Evolutionary conservation across 2,329 filamentous ascomycete genomes (phyloP), one percentile per base, ranked within the genome.

Genomic region (Xylaria sp.): DNA sequence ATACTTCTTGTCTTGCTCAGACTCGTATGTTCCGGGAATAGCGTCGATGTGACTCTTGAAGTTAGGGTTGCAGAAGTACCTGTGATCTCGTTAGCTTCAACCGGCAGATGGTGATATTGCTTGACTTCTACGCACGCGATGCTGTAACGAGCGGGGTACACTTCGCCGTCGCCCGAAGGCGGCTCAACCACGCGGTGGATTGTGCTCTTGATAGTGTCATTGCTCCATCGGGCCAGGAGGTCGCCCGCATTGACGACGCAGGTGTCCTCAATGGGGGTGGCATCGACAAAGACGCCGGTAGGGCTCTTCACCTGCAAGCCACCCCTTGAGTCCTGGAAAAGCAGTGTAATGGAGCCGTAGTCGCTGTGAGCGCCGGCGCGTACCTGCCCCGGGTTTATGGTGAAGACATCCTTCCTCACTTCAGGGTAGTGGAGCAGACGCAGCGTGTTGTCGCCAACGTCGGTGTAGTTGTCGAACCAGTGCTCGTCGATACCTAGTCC

Each of bases 231-330:
- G 1, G 90, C 88, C 54, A 97, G 78, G 66, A 97, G 72, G 71
- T 97, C 92, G 1, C 92, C 92, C 0, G 92, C 92, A 69, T 97
- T 97, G 65, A 96, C 83, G 9, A 97, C 90, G 47, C 94, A 88
- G 0, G 91, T 92, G 57, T 86, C 87, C 42, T 85, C 79, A 61
- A 96, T 93, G 0, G 92, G 92, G 5, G 84, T 91, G 1, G 90
- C 92, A 69, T 96, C 85, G 46, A 96, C 85, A 69, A 92, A 96
- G 0, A 81, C 84, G 1, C 90, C 90, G 47, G 83, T 87, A 0
- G 91, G 91, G 53, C 86, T 88, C 57, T 67, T 53, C 13, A 71
- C 69, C 60, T 71, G 69, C 55, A 71, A 53, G 6, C 69, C 69
- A 8, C 69, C 69, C 30, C 69, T 72, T 49, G 72, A 69, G 66